A percentile compares a stretch with the other conserved stretches of the same genome.
Evolutionary conservation across 2,329 filamentous ascomycete genomes (phyloP).

Genomic region (Calonectria hongkongensis): DNA sequence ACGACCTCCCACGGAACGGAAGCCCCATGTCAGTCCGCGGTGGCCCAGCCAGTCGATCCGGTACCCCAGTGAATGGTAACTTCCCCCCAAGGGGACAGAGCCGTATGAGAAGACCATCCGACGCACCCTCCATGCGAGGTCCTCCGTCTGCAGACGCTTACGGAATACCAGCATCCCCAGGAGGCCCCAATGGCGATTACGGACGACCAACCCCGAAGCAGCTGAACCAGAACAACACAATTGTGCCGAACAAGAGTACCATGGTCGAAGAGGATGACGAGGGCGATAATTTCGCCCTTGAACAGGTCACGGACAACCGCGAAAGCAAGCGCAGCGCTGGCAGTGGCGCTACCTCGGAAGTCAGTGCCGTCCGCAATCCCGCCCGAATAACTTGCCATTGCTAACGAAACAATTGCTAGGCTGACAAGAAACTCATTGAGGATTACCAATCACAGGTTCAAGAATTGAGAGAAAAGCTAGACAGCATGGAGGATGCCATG

Average conservation of each 20-base stretch:
- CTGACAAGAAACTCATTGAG: constrained; percentile 82
- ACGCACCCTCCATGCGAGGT: constrained; percentile 76
- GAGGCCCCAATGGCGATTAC: constrained; percentile 77
- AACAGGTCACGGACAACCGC: constrained; percentile 54
- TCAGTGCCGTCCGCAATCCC: constrained; percentile 52
- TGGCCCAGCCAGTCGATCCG: constrained; percentile 75
- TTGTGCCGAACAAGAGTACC: constrained; percentile 97
- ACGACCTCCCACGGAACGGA: constrained; percentile 80
- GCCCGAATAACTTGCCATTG: not conserved
- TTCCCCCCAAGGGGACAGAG: constrained; percentile 72
- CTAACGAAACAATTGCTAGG: constrained; percentile 61
- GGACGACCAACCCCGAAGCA: constrained; percentile 89
- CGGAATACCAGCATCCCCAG: constrained; percentile 76
- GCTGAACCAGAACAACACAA: constrained; percentile 91
- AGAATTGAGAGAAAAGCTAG: constrained; percentile 83
- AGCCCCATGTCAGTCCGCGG: constrained; percentile 80
- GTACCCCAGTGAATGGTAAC: constrained; percentile 77
- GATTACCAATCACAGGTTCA: constrained; percentile 88
- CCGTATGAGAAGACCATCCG: constrained; percentile 74
- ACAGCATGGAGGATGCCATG: constrained; percentile 80
- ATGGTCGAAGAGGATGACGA: constrained; percentile 98
- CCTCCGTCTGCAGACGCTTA: constrained; percentile 66
- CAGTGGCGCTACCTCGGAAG: constrained; percentile 61
- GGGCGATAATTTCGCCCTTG: constrained; percentile 73
- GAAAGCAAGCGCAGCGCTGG: constrained; percentile 58